These are phyloP conservation scores for Boletus reticuloceps DNA, from an alignment of 768 basidiomycete genomes.

Conservation along the genomic window DNA sequence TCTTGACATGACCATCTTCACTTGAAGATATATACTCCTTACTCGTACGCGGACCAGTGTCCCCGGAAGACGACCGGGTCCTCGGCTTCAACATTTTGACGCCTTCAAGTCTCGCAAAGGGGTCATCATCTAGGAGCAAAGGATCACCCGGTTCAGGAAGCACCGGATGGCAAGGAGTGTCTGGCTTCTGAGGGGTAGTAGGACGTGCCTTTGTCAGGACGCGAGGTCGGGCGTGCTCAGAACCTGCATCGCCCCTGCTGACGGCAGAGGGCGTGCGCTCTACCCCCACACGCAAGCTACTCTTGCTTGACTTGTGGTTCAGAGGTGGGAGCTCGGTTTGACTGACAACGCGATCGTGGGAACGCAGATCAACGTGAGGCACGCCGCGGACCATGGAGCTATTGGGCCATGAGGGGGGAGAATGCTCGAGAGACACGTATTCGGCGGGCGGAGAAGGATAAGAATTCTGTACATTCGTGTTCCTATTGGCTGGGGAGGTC, in stretches of 20 bases:
- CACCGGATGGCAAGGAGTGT: slow-evolving; percentile 7
- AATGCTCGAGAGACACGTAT: slow-evolving; percentile 4
- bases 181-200: slow-evolving; percentile 30
- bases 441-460: slow-evolving; percentile 32
- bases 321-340: slow-evolving; percentile 16
- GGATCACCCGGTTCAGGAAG: slow-evolving; percentile 15
- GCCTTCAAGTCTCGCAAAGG: slow-evolving; percentile 55
- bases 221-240: slow-evolving; percentile 20
- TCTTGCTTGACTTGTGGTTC: slow-evolving; percentile 16
- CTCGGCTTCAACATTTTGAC: slow-evolving; percentile 44
- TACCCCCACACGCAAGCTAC: slow-evolving; percentile 1
- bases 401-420: slow-evolving; percentile 1
- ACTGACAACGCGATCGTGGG: neutral
- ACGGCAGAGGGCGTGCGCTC: slow-evolving; percentile 12
- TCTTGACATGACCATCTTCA: slow-evolving; percentile 10
- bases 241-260: slow-evolving; percentile 6
- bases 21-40: slow-evolving; percentile 2
- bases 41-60: neutral
- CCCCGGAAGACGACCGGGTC: neutral
- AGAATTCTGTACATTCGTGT: neutral
- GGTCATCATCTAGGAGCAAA: slow-evolving; percentile 31
- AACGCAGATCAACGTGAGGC: neutral
- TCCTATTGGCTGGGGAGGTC: slow-evolving; percentile 12
- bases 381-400: neutral
- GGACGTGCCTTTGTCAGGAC: slow-evolving; percentile 33